Evolutionary conservation across 2,329 filamentous ascomycete genomes (phyloP).

Genomic region (Tympanopsis confertula): DNA sequence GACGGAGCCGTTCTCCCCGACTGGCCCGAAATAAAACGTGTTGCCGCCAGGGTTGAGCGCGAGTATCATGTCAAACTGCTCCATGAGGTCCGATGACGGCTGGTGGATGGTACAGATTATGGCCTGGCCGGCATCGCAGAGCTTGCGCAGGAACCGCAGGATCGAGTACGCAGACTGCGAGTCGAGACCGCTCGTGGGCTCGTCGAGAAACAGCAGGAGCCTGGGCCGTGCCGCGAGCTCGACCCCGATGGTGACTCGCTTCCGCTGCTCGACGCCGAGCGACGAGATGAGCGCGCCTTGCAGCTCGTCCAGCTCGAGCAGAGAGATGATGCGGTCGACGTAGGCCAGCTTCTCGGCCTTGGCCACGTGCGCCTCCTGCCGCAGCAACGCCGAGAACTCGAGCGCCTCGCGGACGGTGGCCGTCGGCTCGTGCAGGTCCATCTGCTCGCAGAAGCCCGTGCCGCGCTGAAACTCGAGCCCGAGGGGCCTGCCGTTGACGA

Average conservation of each 20-base stretch:
- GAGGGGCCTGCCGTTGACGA: constrained; percentile 55
- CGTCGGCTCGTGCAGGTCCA: constrained; percentile 59
- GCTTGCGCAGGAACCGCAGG: constrained; percentile 56
- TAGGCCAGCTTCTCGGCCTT: constrained; percentile 52
- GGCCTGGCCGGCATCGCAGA: constrained; percentile 54
- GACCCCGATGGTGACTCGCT: constrained; percentile 63
- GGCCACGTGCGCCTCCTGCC: constrained; percentile 42
- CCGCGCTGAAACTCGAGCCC: constrained; percentile 54
- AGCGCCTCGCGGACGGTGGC: constrained; percentile 57
- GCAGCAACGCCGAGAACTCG: constrained; percentile 55
- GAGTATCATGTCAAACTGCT: constrained; percentile 67
- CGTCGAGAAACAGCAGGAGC: constrained; percentile 59
- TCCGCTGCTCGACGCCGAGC: constrained; percentile 58
- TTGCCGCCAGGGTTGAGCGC: constrained; percentile 58
- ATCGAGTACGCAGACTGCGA: constrained; percentile 59
- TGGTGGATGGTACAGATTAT: constrained; percentile 63
- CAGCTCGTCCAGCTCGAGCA: constrained; percentile 55
- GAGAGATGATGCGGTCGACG: constrained; percentile 52
- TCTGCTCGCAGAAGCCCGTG: constrained; percentile 63
- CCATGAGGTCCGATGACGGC: constrained; percentile 55
- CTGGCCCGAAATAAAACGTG: constrained; percentile 63
- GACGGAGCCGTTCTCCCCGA: constrained; percentile 53
- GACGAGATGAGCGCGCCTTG: constrained; percentile 55
- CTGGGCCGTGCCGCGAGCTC: constrained; percentile 60
- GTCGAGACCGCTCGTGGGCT: constrained; percentile 62